Conservation (phyloP, 1,284 basidiomycete species). For the Cryptococcus sp. region DNA sequence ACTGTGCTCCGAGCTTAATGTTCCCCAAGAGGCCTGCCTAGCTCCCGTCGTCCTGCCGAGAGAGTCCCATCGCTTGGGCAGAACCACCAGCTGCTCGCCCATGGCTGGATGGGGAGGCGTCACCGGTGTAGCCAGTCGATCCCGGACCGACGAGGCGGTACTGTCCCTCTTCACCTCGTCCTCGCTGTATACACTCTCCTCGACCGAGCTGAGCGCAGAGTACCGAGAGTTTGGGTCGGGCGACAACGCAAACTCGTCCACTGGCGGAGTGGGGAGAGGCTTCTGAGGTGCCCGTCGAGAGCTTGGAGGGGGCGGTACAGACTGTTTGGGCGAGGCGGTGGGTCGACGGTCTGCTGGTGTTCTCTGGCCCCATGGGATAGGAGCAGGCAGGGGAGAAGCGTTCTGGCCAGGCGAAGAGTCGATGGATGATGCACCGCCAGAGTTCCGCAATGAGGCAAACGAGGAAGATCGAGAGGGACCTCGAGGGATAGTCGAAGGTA, state of each 20-base stretch:
- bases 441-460: not conserved
- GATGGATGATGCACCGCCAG: not conserved
- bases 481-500: not conserved
- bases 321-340: not conserved
- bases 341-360: not conserved
- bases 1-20: not conserved
- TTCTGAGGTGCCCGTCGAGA: not conserved
- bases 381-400: too few species aligned
- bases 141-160: not conserved
- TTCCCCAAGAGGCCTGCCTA: constrained; percentile 1
- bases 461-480: not conserved
- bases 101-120: not conserved
- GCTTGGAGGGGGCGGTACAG: not conserved
- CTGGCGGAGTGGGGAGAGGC: not conserved
- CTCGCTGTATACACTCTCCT: not conserved
- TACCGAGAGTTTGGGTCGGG: not conserved
- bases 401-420: not conserved
- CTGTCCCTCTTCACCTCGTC: not conserved
- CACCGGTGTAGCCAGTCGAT: constrained; percentile 1
- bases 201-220: not conserved
- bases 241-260: too few species aligned
- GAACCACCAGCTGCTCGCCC: not conserved
- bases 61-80: not conserved
- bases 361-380: not conserved
- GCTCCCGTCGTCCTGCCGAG: not conserved